phyloP scores from a whole-genome alignment of 352 stramenopile species.

The Phytophthora nicotianae region DNA sequence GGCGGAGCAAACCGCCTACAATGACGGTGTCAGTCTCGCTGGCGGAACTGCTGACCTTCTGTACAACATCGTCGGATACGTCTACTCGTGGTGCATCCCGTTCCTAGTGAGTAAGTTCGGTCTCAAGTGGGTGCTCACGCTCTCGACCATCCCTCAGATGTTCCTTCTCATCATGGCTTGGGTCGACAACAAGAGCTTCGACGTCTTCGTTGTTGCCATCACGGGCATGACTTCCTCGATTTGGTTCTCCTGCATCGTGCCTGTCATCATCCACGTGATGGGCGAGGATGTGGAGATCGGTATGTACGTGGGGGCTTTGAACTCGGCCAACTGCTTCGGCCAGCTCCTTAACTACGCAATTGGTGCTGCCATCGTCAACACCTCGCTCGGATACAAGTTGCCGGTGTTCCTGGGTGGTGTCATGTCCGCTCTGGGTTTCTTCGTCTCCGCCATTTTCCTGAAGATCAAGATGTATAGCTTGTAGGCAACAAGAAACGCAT shows the following conservation, averaged over 20 bases:
- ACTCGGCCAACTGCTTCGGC: constrained; percentile 42
- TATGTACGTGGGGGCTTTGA: constrained; percentile 41
- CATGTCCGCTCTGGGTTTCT: constrained; percentile 33
- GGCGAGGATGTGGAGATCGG: constrained; percentile 35
- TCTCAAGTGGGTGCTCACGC: constrained; percentile 37
- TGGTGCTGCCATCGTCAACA: constrained; percentile 33
- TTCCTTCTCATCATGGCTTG: constrained; percentile 42
- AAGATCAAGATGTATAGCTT: constrained; percentile 45
- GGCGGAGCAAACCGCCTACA: constrained; percentile 37
- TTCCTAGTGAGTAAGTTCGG: constrained; percentile 46
- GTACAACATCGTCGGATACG: constrained; percentile 41
- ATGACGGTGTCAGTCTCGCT: constrained; percentile 43
- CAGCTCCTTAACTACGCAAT: constrained; percentile 40
- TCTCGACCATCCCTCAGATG: constrained; percentile 42
- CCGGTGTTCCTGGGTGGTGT: constrained; percentile 37
- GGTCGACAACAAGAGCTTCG: constrained; percentile 27
- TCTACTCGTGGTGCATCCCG: constrained; percentile 47
- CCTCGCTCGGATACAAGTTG: constrained; percentile 38
- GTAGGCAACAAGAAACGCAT: constrained; percentile 21
- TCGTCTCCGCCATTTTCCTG: constrained; percentile 32
- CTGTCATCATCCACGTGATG: constrained; percentile 41
- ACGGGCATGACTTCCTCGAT: constrained; percentile 34
- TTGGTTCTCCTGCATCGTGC: constrained; percentile 40
- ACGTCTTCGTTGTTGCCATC: constrained; percentile 47
- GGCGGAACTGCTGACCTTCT: constrained; percentile 40